Conservation (phyloP, 2,329 filamentous ascomycete genomes). For the Aspergillus intermedius region DNA sequence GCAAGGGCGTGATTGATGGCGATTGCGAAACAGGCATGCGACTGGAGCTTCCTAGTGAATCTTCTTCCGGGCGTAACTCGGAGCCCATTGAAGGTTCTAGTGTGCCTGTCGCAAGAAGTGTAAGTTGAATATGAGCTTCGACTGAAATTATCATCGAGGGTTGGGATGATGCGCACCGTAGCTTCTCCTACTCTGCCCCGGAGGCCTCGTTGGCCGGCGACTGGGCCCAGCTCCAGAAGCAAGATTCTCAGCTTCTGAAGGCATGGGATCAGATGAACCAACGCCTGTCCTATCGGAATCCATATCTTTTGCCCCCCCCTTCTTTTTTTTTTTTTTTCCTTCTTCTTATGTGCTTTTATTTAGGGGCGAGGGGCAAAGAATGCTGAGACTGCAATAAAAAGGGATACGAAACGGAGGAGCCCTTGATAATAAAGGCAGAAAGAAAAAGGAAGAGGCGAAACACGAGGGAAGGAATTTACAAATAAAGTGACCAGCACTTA, state of each 20-base stretch:
- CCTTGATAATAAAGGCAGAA: not conserved
- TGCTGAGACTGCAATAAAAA: not conserved
- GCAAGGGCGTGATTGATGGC: slow-evolving; percentile 32
- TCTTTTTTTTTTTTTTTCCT: not conserved
- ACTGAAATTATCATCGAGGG: not conserved
- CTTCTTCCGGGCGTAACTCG: slow-evolving; percentile 23
- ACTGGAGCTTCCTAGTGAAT: slow-evolving; percentile 21
- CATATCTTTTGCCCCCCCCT: not conserved
- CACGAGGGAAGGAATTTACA: not conserved
- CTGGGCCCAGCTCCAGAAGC: slow-evolving; percentile 6
- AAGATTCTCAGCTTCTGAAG: slow-evolving; percentile 7
- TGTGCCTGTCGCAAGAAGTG: slow-evolving; percentile 20
- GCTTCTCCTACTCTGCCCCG: slow-evolving; percentile 16
- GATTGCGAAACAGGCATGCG: slow-evolving; percentile 39
- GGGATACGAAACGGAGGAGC: not conserved
- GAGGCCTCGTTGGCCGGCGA: slow-evolving; percentile 10
- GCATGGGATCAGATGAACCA: not conserved
- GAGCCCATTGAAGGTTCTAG: slow-evolving; percentile 17
- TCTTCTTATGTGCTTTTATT: not conserved
- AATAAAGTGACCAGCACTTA: not conserved
- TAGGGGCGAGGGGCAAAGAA: not conserved
- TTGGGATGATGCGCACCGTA: slow-evolving; percentile 20
- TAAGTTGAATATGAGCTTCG: not conserved
- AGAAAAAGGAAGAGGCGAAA: not conserved
- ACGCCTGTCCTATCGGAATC: not conserved